Conservation (phyloP, 305 asterid species). For the Solanum hybrid region DNA sequence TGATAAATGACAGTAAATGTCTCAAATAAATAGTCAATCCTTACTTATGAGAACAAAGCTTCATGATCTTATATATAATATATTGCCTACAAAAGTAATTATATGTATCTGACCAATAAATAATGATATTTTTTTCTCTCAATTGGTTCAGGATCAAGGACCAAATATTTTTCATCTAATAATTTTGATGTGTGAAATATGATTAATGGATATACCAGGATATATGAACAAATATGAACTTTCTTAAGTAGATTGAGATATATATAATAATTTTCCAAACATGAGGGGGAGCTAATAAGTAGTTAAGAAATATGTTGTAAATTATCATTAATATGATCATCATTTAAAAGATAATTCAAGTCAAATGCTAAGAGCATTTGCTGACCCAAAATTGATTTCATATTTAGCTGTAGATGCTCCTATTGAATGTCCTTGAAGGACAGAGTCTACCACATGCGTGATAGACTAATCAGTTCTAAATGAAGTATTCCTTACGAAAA, state of each 20-base stretch:
- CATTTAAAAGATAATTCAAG: background rate
- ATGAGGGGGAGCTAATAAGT: background rate
- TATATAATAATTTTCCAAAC: background rate
- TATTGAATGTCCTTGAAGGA: background rate
- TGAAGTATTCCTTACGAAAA: background rate
- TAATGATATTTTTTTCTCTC: background rate
- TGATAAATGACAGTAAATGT: no score
- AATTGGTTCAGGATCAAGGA: background rate
- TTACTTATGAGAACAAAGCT: background rate
- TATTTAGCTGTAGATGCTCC: background rate
- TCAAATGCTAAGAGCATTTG: background rate
- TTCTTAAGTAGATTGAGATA: background rate
- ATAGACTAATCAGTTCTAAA: background rate
- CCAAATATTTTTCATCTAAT: no score
- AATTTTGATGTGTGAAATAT: background rate
- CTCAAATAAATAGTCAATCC: background rate
- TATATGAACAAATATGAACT: background rate
- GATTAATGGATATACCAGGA: background rate
- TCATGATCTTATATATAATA: background rate
- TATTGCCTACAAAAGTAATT: background rate
- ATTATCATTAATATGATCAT: background rate
- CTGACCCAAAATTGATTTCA: background rate
- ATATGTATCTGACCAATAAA: no score
- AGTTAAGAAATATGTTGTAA: no score
- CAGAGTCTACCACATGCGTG: background rate